Evolutionary conservation across 1,284 basidiomycete genomes (phyloP).

Genomic region (Leucoagaricus sp.): DNA sequence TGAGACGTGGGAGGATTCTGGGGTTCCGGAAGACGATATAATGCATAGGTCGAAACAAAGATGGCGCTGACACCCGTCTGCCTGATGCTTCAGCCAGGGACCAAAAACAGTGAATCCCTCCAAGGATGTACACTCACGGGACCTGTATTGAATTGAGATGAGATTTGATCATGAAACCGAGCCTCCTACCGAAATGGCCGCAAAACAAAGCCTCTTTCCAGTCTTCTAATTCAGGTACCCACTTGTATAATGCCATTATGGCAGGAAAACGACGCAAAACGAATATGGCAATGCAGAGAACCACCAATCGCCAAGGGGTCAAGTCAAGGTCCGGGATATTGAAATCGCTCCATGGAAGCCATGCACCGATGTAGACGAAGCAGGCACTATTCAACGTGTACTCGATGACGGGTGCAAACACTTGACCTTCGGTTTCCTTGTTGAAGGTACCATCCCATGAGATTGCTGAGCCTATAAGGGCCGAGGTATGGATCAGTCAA

Average conservation of each 20-base stretch:
- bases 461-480: constrained; percentile 73
- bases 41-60: constrained; percentile 82
- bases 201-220: constrained; percentile 82
- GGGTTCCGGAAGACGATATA: constrained; percentile 65
- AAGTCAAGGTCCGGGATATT: constrained; percentile 65
- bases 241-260: constrained; percentile 73
- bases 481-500: neutral
- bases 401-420: constrained; percentile 90
- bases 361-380: constrained; percentile 91
- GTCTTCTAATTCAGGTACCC: constrained; percentile 81
- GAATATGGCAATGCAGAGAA: constrained; percentile 70
- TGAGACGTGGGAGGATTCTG: constrained; percentile 60
- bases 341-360: constrained; percentile 80
- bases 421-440: constrained; percentile 78
- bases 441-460: constrained; percentile 96
- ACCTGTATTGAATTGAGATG: constrained; percentile 38
- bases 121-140: constrained; percentile 44
- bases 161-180: neutral
- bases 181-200: constrained; percentile 78
- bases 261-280: constrained; percentile 76
- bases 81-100: neutral
- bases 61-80: constrained; percentile 84
- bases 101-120: no score
- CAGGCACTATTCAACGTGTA: constrained; percentile 81
- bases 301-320: constrained; percentile 68